Evolutionary conservation across 2,329 filamentous ascomycete genomes (phyloP), one percentile per base, ranked within the genome.

Genomic region (Verticillium zaregamsianum): DNA sequence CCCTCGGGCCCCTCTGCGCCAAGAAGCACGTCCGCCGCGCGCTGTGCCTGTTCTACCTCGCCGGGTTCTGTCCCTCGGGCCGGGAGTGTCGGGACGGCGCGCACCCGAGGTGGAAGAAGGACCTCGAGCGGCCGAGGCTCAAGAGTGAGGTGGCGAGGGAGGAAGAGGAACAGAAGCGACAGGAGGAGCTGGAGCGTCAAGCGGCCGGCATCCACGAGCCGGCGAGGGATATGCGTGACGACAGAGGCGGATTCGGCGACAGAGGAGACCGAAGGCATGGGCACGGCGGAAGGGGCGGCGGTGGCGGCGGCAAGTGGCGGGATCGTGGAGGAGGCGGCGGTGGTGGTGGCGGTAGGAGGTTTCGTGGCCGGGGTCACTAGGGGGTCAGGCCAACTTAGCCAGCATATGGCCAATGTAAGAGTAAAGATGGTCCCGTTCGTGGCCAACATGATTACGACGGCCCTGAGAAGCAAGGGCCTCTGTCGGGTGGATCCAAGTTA

Each of bases 61-160:
- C 92, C 8, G 95, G 95, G 1, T 99, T 99, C 79, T 99, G 95
- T 73, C 95, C 95, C 0, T 90, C 96, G 61, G 94, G 75, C 2
- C 83, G 81, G 64, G 80, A 80, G 8, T 99, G 95, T 77, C 88
- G 87, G 71, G 86, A 90, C 65, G 91, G 91, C 23, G 90, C 92
- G 6, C 95, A 99, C 75, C 88, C 94, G 3, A 85, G 88, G 63
- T 98, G 92, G 88, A 86, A 88, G 28, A 86, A 86, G 70, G 88
- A 93, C 65, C 78, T 93, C 45, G 89, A 92, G 73, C 90, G 89
- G 79, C 92, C 90, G 8, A 86, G 85, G 33, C 87, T 90, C 66
- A 91, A 89, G 79, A 80, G 84, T 17, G 84, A 86, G 59, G 70
- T 76, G 77, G 61, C 77, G 82, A 79, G 80, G 60, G 82, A 82